Conservation (phyloP, 2,329 filamentous ascomycete species). For the Tricladium varicosporioides region DNA sequence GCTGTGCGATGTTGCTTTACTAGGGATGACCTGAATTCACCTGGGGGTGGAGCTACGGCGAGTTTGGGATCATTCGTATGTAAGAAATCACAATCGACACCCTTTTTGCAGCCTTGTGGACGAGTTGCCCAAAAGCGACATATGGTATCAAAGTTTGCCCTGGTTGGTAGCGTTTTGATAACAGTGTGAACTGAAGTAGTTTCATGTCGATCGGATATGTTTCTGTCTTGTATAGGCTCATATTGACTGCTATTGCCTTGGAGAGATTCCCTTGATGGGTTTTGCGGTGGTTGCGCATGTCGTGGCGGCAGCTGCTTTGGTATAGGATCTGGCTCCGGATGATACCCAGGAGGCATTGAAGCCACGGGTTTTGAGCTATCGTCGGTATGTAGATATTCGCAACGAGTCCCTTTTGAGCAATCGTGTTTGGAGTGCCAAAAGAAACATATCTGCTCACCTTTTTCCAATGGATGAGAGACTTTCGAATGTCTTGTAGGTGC, state of each 20-base stretch:
- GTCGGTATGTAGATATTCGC: slow-evolving; percentile 17
- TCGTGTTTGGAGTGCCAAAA: slow-evolving; percentile 8
- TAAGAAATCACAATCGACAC: too few relatives aligned
- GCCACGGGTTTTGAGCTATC: slow-evolving; percentile 5
- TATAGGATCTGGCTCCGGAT: background rate
- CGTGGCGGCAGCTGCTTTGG: background rate
- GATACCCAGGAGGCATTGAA: background rate
- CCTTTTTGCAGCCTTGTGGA: too few relatives aligned
- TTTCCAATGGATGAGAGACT: background rate
- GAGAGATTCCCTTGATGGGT: background rate
- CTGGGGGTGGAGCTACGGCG: too few relatives aligned
- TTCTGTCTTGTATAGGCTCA: background rate
- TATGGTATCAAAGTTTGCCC: too few relatives aligned
- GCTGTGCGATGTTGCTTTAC: too few relatives aligned
- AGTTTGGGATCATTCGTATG: too few relatives aligned
- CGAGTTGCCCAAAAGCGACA: too few relatives aligned
- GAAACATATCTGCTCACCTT: slow-evolving; percentile 5
- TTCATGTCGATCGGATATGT: too few relatives aligned
- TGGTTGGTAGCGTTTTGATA: too few relatives aligned
- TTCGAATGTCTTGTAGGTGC: background rate
- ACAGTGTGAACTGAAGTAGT: too few relatives aligned
- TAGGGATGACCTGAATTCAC: too few relatives aligned
- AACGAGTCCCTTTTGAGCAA: slow-evolving; percentile 11
- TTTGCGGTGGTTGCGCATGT: background rate
- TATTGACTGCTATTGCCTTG: background rate